A percentile compares a stretch with the other conserved stretches of the same genome.
Evolutionary conservation across 2,329 filamentous ascomycete species (phyloP).

Genomic region (Sporothrix dimorphospora): DNA sequence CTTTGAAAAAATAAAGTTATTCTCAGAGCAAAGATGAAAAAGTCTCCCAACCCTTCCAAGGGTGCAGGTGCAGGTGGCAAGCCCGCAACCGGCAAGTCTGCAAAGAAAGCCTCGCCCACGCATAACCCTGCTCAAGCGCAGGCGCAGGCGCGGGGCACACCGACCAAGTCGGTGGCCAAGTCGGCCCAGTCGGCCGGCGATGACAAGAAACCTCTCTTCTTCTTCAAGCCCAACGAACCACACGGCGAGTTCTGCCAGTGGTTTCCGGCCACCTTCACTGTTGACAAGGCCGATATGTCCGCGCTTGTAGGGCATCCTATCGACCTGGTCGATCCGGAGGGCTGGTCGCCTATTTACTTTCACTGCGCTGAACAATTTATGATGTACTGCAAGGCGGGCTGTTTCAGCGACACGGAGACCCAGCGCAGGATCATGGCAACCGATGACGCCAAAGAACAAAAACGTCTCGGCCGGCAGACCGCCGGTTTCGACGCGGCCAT

Average conservation of each 20-base stretch:
- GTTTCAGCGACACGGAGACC: conserved; percentile 25
- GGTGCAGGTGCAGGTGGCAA: background rate
- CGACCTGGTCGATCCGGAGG: conserved; percentile 29
- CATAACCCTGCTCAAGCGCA: too few relatives aligned
- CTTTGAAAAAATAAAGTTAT: background rate
- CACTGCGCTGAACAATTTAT: conserved; percentile 37
- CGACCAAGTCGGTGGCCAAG: too few relatives aligned
- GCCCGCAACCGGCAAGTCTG: background rate
- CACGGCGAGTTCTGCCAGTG: conserved; percentile 45
- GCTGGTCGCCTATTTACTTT: conserved; percentile 38
- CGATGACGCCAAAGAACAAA: conserved; percentile 30
- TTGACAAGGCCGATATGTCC: conserved; percentile 38
- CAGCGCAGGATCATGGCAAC: conserved; percentile 24
- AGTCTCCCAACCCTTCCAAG: background rate
- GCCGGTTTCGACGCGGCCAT: conserved; percentile 18
- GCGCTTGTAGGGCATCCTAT: conserved; percentile 37
- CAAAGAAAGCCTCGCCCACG: background rate
- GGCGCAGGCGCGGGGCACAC: too few relatives aligned
- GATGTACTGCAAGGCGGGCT: conserved; percentile 32
- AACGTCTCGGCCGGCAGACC: conserved; percentile 27
- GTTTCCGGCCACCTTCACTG: conserved; percentile 39
- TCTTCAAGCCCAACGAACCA: conserved; percentile 39
- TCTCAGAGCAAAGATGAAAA: background rate
- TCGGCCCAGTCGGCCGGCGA: too few relatives aligned
- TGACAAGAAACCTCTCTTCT: conserved; percentile 35